A percentile compares a stretch with the other conserved stretches of the same genome.
Conservation (phyloP, 75 land plant species). For the Ceratopteris richardii region DNA sequence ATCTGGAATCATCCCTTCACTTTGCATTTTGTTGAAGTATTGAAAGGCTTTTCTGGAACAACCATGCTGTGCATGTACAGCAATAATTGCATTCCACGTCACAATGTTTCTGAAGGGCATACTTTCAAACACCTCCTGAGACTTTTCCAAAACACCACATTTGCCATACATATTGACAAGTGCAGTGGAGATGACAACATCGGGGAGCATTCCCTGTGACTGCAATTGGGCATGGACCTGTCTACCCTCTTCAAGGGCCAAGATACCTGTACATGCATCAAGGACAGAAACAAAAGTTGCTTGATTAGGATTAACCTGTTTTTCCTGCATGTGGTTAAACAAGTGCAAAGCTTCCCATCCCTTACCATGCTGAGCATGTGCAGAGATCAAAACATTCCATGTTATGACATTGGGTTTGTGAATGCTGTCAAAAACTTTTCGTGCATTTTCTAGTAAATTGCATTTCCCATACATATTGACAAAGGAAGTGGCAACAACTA, state of each 20-base stretch:
- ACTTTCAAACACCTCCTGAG: conserved; percentile 36
- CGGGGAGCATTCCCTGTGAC: conserved; percentile 7
- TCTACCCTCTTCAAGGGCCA: conserved; percentile 11
- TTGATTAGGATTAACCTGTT: conserved; percentile 4
- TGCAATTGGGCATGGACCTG: conserved; percentile 7
- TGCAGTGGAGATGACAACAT: conserved; percentile 46
- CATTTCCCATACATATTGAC: conserved; percentile 18
- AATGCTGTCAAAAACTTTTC: conserved; percentile 11
- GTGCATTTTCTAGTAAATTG: conserved; percentile 7
- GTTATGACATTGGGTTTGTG: conserved; percentile 8
- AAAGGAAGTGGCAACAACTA: conserved; percentile 6
- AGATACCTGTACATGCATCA: conserved; percentile 7
- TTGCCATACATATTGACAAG: conserved; percentile 59
- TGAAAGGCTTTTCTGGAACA: conserved; percentile 36
- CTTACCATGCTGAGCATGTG: conserved; percentile 7
- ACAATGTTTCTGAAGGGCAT: conserved; percentile 49
- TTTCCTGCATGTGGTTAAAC: conserved; percentile 1
- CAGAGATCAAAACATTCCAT: conserved; percentile 17
- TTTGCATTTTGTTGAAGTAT: conserved; percentile 40
- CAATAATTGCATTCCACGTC: conserved; percentile 57
- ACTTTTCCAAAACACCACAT: conserved; percentile 21
- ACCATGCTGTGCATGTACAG: conserved; percentile 46
- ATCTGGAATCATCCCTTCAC: conserved; percentile 23
- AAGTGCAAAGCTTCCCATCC: conserved; percentile 5
- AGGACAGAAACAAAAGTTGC: conserved; percentile 10